Conservation (phyloP, 139 green algal species). For the Tetradesmus lagerheimii region DNA sequence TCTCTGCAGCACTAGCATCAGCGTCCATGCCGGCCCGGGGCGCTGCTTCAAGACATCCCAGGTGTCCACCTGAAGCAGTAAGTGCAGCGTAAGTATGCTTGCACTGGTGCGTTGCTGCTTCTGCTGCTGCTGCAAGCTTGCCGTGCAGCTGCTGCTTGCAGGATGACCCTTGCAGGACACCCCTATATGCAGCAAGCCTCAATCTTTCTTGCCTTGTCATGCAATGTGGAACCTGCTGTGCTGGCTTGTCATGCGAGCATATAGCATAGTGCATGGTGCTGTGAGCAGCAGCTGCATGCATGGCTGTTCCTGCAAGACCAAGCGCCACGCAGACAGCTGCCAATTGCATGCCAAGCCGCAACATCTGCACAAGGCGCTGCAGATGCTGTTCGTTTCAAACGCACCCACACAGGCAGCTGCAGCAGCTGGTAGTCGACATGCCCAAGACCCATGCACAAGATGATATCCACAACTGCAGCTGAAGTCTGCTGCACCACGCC, state of each 20-base stretch:
- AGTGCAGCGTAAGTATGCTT: too few relatives aligned
- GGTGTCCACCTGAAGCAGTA: constrained; percentile 32
- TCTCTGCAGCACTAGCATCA: too few relatives aligned
- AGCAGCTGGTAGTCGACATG: neutral
- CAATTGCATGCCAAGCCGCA: neutral
- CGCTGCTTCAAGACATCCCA: constrained; percentile 43
- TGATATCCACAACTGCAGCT: neutral
- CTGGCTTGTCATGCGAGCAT: too few relatives aligned
- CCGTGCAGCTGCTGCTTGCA: neutral
- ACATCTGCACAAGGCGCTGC: neutral
- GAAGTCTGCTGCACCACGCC: neutral
- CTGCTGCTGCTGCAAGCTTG: neutral
- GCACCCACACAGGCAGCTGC: neutral
- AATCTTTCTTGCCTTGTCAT: too few relatives aligned
- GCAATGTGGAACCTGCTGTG: too few relatives aligned
- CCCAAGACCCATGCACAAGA: neutral
- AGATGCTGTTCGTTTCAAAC: neutral
- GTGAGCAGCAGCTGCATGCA: neutral
- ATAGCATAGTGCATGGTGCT: neutral
- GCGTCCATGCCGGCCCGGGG: constrained; percentile 27
- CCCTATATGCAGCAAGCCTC: too few relatives aligned
- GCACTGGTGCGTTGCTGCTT: neutral
- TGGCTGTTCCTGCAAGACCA: neutral
- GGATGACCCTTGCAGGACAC: too few relatives aligned
- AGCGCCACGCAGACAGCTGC: neutral